A percentile compares a stretch with the other conserved stretches of the same genome.
Evolutionary conservation across 306 rosid species (phyloP).

Genomic region (Clitoria ternatea): DNA sequence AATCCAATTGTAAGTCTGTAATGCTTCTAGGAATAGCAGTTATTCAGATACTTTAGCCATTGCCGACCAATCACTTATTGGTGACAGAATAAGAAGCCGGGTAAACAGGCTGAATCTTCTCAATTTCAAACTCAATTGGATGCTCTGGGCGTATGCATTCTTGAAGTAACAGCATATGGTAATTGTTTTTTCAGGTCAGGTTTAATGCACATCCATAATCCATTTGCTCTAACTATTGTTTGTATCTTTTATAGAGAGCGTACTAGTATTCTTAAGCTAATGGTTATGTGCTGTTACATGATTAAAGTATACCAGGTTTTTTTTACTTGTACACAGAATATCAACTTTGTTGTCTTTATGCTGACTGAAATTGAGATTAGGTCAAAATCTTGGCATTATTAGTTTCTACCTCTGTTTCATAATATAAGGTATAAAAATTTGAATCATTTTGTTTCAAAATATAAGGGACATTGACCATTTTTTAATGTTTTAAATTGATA

Average conservation of each 20-base stretch:
- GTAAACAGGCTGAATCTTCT: constrained; percentile 47
- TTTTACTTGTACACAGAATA: neutral
- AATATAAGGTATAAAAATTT: too few relatives aligned
- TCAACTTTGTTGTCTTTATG: neutral
- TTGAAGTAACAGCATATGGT: constrained; percentile 82
- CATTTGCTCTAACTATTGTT: constrained; percentile 17
- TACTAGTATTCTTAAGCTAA: constrained; percentile 10
- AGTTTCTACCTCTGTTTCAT: too few relatives aligned
- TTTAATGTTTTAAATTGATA: too few relatives aligned
- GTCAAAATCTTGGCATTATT: constrained; percentile 10
- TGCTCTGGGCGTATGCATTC: constrained; percentile 55
- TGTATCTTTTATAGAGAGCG: neutral
- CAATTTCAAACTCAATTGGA: constrained; percentile 68
- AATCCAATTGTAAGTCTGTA: constrained; percentile 8
- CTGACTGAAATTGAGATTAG: constrained; percentile 12
- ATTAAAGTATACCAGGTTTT: neutral
- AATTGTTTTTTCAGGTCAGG: constrained; percentile 89
- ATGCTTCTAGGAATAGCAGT: neutral
- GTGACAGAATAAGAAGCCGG: constrained; percentile 59
- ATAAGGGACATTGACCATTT: too few relatives aligned
- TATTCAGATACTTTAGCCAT: neutral
- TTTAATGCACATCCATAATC: constrained; percentile 14
- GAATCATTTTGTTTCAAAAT: too few relatives aligned
- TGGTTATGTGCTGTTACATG: neutral
- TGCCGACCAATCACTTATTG: neutral